phyloP scores from a whole-genome alignment of 2,329 filamentous ascomycete species.

The Botryotinia narcissicola region DNA sequence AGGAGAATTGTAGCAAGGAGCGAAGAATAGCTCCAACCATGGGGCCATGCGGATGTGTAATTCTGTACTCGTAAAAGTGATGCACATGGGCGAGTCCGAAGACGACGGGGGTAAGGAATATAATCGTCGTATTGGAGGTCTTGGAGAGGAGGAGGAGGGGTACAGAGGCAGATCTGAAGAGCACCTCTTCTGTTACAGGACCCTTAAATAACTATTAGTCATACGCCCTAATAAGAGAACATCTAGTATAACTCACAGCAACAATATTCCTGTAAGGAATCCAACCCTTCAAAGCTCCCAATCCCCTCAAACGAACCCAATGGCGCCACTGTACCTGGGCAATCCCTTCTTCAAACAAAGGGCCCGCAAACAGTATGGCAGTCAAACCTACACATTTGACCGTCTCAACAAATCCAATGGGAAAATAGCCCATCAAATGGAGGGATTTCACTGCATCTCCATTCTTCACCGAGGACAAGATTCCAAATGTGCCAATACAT shows the following conservation, averaged over 20 bases:
- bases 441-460: slow-evolving; percentile 54
- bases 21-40: slow-evolving; percentile 62
- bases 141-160: slow-evolving; percentile 76
- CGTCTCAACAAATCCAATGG: slow-evolving; percentile 64
- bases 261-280: slow-evolving; percentile 84
- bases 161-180: slow-evolving; percentile 85
- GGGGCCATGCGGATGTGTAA: slow-evolving; percentile 72
- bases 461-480: slow-evolving; percentile 57
- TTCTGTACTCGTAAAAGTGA: slow-evolving; percentile 91
- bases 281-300: slow-evolving; percentile 68
- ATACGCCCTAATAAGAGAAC: neutral
- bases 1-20: slow-evolving; percentile 79
- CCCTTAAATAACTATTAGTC: slow-evolving; percentile 47
- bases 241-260: slow-evolving; percentile 58
- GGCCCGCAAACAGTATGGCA: slow-evolving; percentile 75
- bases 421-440: slow-evolving; percentile 78
- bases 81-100: slow-evolving; percentile 93
- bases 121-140: slow-evolving; percentile 50
- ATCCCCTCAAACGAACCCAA: slow-evolving; percentile 56
- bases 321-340: slow-evolving; percentile 68
- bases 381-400: slow-evolving; percentile 67
- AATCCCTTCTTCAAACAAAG: slow-evolving; percentile 75
- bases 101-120: slow-evolving; percentile 81
- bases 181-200: slow-evolving; percentile 86
- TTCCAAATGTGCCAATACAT: slow-evolving; percentile 62